These are phyloP conservation scores for Jatropha curcas DNA, from an alignment of 345 rosid genomes.

Conservation along the genomic window DNA sequence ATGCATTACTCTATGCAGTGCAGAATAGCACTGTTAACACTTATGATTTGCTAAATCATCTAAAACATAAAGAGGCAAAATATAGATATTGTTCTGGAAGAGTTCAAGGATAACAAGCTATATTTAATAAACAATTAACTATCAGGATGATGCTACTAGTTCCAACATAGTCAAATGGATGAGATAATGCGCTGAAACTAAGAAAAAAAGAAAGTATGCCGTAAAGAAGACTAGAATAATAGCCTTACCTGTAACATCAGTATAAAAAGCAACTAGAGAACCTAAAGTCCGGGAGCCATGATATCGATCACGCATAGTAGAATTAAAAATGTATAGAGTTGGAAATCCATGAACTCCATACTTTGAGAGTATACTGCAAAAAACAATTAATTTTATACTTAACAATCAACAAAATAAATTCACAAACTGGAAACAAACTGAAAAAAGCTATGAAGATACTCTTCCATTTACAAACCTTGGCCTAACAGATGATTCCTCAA, in stretches of 20 bases:
- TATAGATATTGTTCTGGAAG: neutral
- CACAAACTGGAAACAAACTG: neutral
- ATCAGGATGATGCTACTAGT: neutral
- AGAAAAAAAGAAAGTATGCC: neutral
- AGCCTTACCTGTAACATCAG: slow-evolving; percentile 64
- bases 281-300: slow-evolving; percentile 67
- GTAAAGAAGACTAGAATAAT: slow-evolving; percentile 5
- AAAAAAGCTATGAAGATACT: neutral
- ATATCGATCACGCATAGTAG: slow-evolving; percentile 66
- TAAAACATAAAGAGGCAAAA: neutral
- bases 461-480: slow-evolving; percentile 61
- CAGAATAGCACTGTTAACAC: neutral
- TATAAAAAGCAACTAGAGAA: slow-evolving; percentile 73
- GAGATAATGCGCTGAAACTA: neutral
- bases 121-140: neutral
- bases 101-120: neutral
- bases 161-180: neutral
- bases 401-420: slow-evolving; percentile 3
- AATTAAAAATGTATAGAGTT: slow-evolving; percentile 74
- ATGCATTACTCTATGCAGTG: neutral
- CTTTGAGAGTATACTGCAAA: slow-evolving; percentile 80
- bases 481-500: slow-evolving; percentile 78
- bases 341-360: slow-evolving; percentile 98
- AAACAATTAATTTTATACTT: slow-evolving; percentile 19
- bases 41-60: neutral